Conservation (phyloP, 2,329 filamentous ascomycete genomes). For the Sordariomycetes sp. region DNA sequence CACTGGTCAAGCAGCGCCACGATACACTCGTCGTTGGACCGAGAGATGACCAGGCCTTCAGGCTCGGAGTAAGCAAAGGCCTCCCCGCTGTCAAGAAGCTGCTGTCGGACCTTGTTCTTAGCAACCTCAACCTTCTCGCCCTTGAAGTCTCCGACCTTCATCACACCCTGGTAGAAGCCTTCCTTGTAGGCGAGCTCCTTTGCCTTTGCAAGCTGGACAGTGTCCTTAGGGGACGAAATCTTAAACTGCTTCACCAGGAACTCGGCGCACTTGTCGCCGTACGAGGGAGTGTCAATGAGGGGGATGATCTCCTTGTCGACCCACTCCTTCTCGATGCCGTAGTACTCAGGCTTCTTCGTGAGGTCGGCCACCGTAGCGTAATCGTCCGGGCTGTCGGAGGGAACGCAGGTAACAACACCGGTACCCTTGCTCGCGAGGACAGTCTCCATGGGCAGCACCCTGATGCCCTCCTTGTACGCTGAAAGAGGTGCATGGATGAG, state of each 20-base stretch:
- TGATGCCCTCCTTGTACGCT: conserved; percentile 67
- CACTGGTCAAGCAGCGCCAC: conserved; percentile 91
- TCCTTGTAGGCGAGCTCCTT: conserved; percentile 97
- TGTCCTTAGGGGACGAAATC: conserved; percentile 92
- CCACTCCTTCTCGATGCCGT: conserved; percentile 95
- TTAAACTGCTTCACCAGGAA: conserved; percentile 83
- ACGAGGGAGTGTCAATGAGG: conserved; percentile 79
- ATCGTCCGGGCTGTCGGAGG: conserved; percentile 88
- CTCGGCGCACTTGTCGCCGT: conserved; percentile 73
- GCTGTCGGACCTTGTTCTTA: conserved; percentile 71
- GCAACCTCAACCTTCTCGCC: conserved; percentile 77
- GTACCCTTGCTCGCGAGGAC: conserved; percentile 91
- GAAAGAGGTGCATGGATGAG: conserved; percentile 82
- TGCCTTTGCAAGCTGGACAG: conserved; percentile 75
- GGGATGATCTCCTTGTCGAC: conserved; percentile 79
- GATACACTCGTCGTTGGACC: conserved; percentile 86
- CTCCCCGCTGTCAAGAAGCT: conserved; percentile 61
- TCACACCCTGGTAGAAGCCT: conserved; percentile 88
- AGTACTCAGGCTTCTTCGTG: conserved; percentile 89
- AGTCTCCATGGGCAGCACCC: conserved; percentile 89
- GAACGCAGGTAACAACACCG: conserved; percentile 89
- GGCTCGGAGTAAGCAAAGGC: conserved; percentile 93
- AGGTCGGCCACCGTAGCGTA: conserved; percentile 82
- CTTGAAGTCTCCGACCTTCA: conserved; percentile 78
- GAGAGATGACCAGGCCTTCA: conserved; percentile 75